Conservation (phyloP, 352 stramenopile genomes). For the Pythium periplocum region DNA sequence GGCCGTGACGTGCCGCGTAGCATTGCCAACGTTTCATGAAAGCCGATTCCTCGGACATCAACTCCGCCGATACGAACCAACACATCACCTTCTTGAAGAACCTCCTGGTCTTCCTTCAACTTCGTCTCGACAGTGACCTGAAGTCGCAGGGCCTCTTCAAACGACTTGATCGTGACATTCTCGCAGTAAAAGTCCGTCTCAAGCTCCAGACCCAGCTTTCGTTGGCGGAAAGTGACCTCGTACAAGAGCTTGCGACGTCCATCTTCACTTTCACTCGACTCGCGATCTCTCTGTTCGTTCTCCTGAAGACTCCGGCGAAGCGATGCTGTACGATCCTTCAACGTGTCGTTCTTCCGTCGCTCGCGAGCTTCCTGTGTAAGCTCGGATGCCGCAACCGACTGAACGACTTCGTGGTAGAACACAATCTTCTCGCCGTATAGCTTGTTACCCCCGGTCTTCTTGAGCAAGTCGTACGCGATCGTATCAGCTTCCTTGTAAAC, state of each 20-base stretch:
- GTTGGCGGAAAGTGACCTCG: slow-evolving; percentile 76
- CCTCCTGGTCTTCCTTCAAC: slow-evolving; percentile 41
- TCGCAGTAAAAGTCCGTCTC: slow-evolving; percentile 89
- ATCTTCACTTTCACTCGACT: slow-evolving; percentile 18
- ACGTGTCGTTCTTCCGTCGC: slow-evolving; percentile 55
- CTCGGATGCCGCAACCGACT: slow-evolving; percentile 66
- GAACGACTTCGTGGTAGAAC: slow-evolving; percentile 85
- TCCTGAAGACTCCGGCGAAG: slow-evolving; percentile 66
- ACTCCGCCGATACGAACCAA: slow-evolving; percentile 71
- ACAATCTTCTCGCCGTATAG: slow-evolving; percentile 83
- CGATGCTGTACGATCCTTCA: slow-evolving; percentile 58
- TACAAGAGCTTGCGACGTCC: slow-evolving; percentile 62
- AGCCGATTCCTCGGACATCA: slow-evolving; percentile 79
- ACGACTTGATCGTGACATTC: slow-evolving; percentile 81
- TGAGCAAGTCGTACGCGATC: slow-evolving; percentile 81
- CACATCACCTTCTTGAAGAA: slow-evolving; percentile 77
- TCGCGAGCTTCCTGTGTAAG: slow-evolving; percentile 73
- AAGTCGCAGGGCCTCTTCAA: slow-evolving; percentile 39
- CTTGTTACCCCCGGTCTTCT: slow-evolving; percentile 58
- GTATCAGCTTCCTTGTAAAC: slow-evolving; percentile 87
- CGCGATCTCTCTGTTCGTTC: slow-evolving; percentile 46
- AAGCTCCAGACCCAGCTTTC: slow-evolving; percentile 78
- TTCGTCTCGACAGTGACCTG: slow-evolving; percentile 60
- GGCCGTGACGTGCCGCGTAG: slow-evolving; percentile 68
- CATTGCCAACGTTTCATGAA: slow-evolving; percentile 78